Conservation (phyloP, 176 grass and related monocot genomes). For the sorghum (Sorghum bicolor) region DNA sequence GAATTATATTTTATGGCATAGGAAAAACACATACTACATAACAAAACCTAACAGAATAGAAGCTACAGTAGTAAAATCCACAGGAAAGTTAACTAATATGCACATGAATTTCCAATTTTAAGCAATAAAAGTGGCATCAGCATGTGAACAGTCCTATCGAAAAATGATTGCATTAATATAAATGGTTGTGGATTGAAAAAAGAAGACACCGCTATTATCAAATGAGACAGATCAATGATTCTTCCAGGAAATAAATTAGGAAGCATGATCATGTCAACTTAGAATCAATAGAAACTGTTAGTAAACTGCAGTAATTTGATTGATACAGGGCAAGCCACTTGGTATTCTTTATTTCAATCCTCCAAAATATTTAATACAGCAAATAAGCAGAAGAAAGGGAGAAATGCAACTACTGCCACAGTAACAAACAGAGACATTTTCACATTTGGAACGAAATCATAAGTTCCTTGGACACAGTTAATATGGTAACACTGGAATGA, state of each 20-base stretch:
- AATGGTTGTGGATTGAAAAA: background rate
- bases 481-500: background rate
- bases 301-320: background rate
- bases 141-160: background rate
- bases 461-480: background rate
- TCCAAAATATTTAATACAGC: background rate
- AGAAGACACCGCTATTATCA: background rate
- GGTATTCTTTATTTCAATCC: background rate
- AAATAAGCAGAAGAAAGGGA: background rate
- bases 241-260: background rate
- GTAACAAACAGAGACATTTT: background rate
- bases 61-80: background rate
- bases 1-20: background rate
- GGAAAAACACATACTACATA: slow-evolving; percentile 7
- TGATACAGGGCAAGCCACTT: background rate
- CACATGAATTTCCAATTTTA: background rate
- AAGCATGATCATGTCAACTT: background rate
- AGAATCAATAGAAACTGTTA: background rate
- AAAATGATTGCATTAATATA: background rate
- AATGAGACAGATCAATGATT: background rate
- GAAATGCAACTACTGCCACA: background rate
- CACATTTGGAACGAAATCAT: background rate
- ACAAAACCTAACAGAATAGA: background rate
- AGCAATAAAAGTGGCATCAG: background rate
- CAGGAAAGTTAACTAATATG: background rate